A percentile compares a stretch with the other conserved stretches of the same genome.
phyloP scores from a whole-genome alignment of 139 green algal species.

The Tetraselmis chui region DNA sequence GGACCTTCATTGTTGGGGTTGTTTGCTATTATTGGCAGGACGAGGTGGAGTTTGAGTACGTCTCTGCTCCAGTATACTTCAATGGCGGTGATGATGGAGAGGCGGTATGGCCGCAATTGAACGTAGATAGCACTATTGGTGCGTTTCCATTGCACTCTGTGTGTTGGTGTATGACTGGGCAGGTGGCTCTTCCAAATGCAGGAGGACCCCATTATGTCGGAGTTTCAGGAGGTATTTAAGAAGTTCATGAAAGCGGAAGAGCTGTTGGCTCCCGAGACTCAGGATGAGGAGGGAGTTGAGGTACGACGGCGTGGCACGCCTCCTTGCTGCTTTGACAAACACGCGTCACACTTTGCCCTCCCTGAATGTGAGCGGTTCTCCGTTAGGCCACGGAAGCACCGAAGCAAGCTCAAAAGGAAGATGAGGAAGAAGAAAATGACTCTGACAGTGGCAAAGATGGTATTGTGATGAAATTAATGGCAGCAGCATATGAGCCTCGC shows the following conservation, averaged over 20 bases:
- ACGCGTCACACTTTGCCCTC: background rate
- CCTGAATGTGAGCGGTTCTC: background rate
- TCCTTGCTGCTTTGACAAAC: background rate
- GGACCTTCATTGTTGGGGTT: background rate
- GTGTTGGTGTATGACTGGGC: slow-evolving; percentile 2
- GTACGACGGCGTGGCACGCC: background rate
- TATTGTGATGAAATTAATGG: background rate
- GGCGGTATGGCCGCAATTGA: background rate
- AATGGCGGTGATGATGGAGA: slow-evolving; percentile 9
- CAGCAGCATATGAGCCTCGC: slow-evolving; percentile 1
- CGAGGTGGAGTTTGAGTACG: slow-evolving; percentile 56
- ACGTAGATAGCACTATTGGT: background rate
- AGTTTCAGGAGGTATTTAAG: slow-evolving; percentile 63
- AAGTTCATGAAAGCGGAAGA: slow-evolving; percentile 57
- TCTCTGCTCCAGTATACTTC: slow-evolving; percentile 47
- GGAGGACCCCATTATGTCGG: slow-evolving; percentile 6
- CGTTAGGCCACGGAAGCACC: slow-evolving; percentile 1
- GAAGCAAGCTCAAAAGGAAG: slow-evolving; percentile 33
- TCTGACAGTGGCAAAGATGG: background rate
- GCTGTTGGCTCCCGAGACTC: slow-evolving; percentile 23
- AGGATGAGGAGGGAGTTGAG: slow-evolving; percentile 9
- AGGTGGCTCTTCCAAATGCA: background rate
- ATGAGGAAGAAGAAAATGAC: slow-evolving; percentile 31
- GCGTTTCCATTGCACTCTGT: background rate
- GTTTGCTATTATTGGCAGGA: slow-evolving; percentile 3